Conservation (phyloP, 2,329 filamentous ascomycete species). For the Colletotrichum liaoningense region DNA sequence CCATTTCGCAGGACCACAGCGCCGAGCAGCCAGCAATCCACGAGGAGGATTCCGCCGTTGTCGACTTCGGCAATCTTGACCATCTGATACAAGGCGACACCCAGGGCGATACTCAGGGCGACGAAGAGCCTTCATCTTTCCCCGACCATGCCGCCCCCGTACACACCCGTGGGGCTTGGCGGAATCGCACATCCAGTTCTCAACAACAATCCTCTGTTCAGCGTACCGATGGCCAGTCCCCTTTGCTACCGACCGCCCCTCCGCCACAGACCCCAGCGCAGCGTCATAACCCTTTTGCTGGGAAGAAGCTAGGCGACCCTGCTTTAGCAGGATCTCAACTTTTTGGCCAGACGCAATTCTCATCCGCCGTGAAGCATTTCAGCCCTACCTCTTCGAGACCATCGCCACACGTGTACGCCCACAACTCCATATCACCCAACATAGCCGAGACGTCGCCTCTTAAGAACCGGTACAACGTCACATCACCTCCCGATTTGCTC, state of each 20-base stretch:
- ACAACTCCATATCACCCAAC: conserved; percentile 59
- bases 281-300: conserved; percentile 60
- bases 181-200: conserved; percentile 47
- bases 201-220: conserved; percentile 43
- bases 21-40: conserved; percentile 49
- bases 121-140: conserved; percentile 49
- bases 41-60: conserved; percentile 62
- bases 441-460: conserved; percentile 60
- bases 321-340: conserved; percentile 60
- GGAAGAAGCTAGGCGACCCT: conserved; percentile 45
- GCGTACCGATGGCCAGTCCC: conserved; percentile 40
- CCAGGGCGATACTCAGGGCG: conserved; percentile 53
- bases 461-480: conserved; percentile 60
- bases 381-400: conserved; percentile 70
- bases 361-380: conserved; percentile 60
- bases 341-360: conserved; percentile 66
- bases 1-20: conserved; percentile 38
- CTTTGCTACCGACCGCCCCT: conserved; percentile 41
- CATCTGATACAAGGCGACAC: conserved; percentile 52
- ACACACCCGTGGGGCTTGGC: conserved; percentile 53
- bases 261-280: conserved; percentile 62
- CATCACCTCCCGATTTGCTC: conserved; percentile 54
- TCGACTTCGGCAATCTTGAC: conserved; percentile 56
- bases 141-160: conserved; percentile 47
- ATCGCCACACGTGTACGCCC: conserved; percentile 58